Percentiles rank a stretch among this genome's conserved stretches.
Evolutionary conservation across 2,329 filamentous ascomycete species (phyloP).

Genomic region (Nectriaceae sp.): DNA sequence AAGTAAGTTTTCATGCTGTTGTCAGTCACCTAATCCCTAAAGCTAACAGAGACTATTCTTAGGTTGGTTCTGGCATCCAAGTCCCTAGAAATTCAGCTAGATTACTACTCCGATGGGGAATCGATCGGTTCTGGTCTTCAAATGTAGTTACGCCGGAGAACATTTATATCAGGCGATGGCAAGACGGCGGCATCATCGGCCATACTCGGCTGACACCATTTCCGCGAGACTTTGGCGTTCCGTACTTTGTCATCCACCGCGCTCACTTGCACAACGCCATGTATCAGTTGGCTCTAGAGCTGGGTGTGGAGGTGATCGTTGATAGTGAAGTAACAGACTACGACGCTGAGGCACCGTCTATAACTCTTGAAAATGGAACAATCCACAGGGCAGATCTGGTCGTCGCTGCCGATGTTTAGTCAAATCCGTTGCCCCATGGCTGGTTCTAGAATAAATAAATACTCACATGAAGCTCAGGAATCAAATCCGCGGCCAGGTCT

Average conservation of each 20-base stretch:
- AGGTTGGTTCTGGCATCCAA: conserved; percentile 34
- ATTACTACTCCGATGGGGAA: conserved; percentile 35
- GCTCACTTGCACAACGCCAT: conserved; percentile 38
- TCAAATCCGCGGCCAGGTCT: conserved; percentile 9
- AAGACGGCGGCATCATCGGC: conserved; percentile 29
- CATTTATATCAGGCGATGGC: conserved; percentile 32
- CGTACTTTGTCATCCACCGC: conserved; percentile 38
- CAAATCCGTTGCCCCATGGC: no score
- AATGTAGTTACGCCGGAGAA: conserved; percentile 23
- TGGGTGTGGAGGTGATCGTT: conserved; percentile 29
- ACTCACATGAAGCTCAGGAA: no score
- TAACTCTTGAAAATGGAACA: conserved; percentile 24
- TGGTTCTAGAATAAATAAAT: no score
- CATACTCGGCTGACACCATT: conserved; percentile 32
- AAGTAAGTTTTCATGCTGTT: conserved; percentile 37
- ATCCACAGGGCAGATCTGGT: conserved; percentile 32
- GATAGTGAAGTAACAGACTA: conserved; percentile 28
- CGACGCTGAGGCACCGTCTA: conserved; percentile 18
- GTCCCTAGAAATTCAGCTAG: conserved; percentile 34
- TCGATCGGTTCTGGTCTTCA: conserved; percentile 15
- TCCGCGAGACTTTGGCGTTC: conserved; percentile 29
- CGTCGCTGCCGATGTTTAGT: conserved; percentile 40
- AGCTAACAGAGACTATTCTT: conserved; percentile 1
- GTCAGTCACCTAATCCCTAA: no score
- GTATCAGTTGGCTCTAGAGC: conserved; percentile 22